These are phyloP conservation scores for Tephrocybe sp. DNA, from an alignment of 768 basidiomycete genomes.

Conservation along the genomic window DNA sequence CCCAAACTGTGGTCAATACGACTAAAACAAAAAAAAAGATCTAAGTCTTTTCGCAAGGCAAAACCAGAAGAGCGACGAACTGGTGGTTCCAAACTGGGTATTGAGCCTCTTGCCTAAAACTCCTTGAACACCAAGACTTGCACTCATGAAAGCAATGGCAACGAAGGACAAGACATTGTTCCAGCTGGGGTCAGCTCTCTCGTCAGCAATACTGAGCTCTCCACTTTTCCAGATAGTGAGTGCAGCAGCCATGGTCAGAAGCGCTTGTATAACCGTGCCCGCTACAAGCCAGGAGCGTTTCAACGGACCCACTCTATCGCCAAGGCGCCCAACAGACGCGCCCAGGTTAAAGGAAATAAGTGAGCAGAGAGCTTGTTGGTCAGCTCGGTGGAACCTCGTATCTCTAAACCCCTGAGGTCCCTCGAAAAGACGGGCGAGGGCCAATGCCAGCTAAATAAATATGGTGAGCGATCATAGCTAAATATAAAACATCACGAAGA, in stretches of 20 bases:
- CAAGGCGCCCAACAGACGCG: constrained; percentile 78
- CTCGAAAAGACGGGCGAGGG: constrained; percentile 79
- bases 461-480: neutral
- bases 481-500: constrained; percentile 2
- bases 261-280: constrained; percentile 71
- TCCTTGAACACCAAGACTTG: constrained; percentile 82
- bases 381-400: constrained; percentile 70
- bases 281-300: constrained; percentile 73
- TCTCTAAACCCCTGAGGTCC: constrained; percentile 46
- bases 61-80: constrained; percentile 37
- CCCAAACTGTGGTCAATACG: constrained; percentile 87
- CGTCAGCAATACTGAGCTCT: constrained; percentile 50
- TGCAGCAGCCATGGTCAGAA: constrained; percentile 75
- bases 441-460: constrained; percentile 62
- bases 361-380: constrained; percentile 84
- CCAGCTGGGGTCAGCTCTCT: constrained; percentile 71
- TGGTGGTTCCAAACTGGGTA: constrained; percentile 77
- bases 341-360: constrained; percentile 75
- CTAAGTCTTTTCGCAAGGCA: neutral
- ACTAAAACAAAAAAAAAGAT: constrained; percentile 37
- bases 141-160: constrained; percentile 77
- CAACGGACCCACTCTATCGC: constrained; percentile 76
- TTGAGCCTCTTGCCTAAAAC: constrained; percentile 81
- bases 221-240: constrained; percentile 72
- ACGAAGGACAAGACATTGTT: constrained; percentile 63